Conservation (phyloP, 2,329 filamentous ascomycete genomes). For the Xylaria sp. region DNA sequence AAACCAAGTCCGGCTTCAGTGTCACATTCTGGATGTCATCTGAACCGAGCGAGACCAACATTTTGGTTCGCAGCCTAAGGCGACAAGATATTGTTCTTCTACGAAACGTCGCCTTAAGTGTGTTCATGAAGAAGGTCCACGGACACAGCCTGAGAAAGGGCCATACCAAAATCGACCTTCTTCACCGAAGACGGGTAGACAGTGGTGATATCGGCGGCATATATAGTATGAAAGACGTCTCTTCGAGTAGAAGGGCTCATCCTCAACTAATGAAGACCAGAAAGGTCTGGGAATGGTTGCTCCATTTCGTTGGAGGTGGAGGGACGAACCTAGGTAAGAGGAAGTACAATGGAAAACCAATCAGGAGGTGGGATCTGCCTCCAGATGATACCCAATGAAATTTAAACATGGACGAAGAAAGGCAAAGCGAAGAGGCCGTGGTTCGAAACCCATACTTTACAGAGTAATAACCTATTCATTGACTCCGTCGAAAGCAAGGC, state of each 20-base stretch:
- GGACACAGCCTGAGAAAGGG: conserved; percentile 82
- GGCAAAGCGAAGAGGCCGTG: neutral
- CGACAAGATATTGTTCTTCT: conserved; percentile 82
- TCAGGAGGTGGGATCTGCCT: conserved; percentile 50
- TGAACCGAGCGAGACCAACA: conserved; percentile 45
- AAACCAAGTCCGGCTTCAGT: conserved; percentile 82
- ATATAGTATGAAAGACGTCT: conserved; percentile 65
- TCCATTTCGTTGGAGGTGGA: conserved; percentile 70
- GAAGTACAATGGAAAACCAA: conserved; percentile 43
- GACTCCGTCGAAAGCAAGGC: neutral
- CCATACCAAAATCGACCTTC: conserved; percentile 74
- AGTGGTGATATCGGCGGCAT: conserved; percentile 64
- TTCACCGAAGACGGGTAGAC: conserved; percentile 68
- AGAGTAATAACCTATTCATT: neutral
- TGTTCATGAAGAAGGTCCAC: conserved; percentile 81
- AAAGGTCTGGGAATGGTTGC: conserved; percentile 79
- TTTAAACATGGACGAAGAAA: neutral
- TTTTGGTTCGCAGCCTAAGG: conserved; percentile 60
- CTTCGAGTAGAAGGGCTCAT: conserved; percentile 51
- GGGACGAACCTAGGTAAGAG: conserved; percentile 43
- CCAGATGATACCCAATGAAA: conserved; percentile 48
- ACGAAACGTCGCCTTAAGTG: conserved; percentile 80
- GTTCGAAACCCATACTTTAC: neutral
- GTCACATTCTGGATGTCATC: conserved; percentile 82
- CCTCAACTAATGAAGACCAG: conserved; percentile 71